Percentiles rank a stretch among this genome's conserved stretches.
Conservation (phyloP, 768 basidiomycete species). For the Amylocystis lapponica region DNA sequence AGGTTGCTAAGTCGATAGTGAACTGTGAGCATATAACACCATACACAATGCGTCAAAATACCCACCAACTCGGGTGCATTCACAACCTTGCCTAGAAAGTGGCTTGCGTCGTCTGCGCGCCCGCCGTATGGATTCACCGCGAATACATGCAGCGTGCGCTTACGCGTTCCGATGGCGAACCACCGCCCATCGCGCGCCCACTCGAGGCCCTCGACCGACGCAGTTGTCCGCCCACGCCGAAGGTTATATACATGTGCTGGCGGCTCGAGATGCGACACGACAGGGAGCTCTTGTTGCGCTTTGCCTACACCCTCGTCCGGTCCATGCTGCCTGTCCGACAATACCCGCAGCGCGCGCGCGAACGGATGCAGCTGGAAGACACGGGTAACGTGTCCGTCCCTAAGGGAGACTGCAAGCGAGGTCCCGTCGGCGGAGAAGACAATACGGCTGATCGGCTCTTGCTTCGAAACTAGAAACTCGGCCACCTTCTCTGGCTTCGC, state of each 20-base stretch:
- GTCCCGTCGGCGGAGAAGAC: conserved; percentile 51
- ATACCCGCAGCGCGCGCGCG: conserved; percentile 13
- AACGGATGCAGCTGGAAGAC: conserved; percentile 40
- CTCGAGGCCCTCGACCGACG: conserved; percentile 48
- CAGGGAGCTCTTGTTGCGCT: background rate
- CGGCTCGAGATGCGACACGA: conserved; percentile 2
- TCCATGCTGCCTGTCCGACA: background rate
- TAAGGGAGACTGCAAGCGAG: conserved; percentile 41
- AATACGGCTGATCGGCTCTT: conserved; percentile 41
- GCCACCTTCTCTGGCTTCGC: conserved; percentile 30
- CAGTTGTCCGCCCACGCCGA: conserved; percentile 65
- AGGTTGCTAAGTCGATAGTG: conserved; percentile 35
- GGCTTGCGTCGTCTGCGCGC: conserved; percentile 52
- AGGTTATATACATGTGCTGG: conserved; percentile 64
- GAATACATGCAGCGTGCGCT: conserved; percentile 67
- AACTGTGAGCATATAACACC: background rate
- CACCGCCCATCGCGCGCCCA: conserved; percentile 60
- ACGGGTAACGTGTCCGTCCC: conserved; percentile 50
- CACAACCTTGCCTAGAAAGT: conserved; percentile 51
- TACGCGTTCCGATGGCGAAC: conserved; percentile 61
- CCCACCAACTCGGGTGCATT: conserved; percentile 49
- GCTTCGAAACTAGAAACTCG: conserved; percentile 44
- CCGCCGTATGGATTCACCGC: conserved; percentile 76
- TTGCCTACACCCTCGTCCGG: background rate
- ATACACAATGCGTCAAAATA: conserved; percentile 2